Percentiles rank a stretch among this genome's conserved stretches.
Conservation (phyloP, 2,329 filamentous ascomycete species). For the Calonectria pauciramosa region DNA sequence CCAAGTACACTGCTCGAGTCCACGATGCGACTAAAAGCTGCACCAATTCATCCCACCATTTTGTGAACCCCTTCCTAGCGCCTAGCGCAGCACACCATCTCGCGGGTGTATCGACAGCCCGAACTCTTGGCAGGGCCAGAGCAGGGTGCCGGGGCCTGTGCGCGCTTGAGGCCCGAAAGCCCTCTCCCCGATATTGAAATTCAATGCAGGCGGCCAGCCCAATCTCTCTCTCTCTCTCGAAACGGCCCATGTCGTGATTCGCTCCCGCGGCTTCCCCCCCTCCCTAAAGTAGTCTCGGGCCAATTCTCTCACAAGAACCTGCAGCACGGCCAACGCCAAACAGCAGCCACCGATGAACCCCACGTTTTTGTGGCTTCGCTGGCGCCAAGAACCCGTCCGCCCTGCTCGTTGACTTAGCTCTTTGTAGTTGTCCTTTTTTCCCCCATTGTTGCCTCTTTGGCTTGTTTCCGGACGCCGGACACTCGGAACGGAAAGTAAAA, state of each 20-base stretch:
- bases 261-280: not conserved
- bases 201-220: not conserved
- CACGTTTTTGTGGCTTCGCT: conserved; percentile 17
- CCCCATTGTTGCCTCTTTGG: not conserved
- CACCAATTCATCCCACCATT: not conserved
- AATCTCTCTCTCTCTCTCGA: not conserved
- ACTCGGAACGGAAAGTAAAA: not conserved
- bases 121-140: not conserved
- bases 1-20: not conserved
- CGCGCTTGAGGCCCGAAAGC: not conserved
- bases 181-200: not conserved
- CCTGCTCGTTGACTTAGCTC: not conserved
- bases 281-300: not conserved
- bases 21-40: not conserved
- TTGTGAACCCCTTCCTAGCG: not conserved
- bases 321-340: not conserved
- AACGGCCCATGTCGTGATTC: not conserved
- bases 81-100: not conserved
- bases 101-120: not conserved
- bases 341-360: not conserved
- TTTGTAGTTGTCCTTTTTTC: no score
- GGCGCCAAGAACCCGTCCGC: not conserved
- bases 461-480: not conserved
- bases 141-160: not conserved
- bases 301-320: not conserved